A percentile compares a stretch with the other conserved stretches of the same genome.
Conservation (phyloP, 2,329 filamentous ascomycete species). For the Cladophialophora exuberans region DNA sequence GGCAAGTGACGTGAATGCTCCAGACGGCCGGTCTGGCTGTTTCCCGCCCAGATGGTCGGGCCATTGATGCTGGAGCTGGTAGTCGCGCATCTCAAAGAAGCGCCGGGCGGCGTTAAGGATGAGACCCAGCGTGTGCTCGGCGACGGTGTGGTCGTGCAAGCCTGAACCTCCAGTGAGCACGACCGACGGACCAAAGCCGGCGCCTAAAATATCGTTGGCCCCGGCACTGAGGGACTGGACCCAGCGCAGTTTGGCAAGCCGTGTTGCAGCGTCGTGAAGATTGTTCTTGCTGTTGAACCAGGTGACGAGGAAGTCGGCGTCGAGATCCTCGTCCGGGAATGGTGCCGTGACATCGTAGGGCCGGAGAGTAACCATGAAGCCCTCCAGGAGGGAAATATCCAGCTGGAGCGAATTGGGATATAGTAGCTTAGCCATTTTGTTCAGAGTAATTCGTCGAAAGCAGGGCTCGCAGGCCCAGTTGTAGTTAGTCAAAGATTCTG, state of each 20-base stretch:
- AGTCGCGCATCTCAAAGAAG: conserved; percentile 53
- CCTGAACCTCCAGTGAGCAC: conserved; percentile 64
- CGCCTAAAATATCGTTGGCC: conserved; percentile 66
- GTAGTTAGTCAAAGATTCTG: too few relatives aligned
- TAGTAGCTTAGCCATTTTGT: conserved; percentile 62
- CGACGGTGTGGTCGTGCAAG: conserved; percentile 65
- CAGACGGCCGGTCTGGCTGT: conserved; percentile 48
- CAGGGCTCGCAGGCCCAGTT: too few relatives aligned
- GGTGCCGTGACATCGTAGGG: conserved; percentile 61
- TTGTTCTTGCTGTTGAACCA: conserved; percentile 68
- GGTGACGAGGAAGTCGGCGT: conserved; percentile 64
- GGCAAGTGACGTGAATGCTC: conserved; percentile 61
- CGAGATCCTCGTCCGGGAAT: conserved; percentile 61
- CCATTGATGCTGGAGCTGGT: conserved; percentile 60
- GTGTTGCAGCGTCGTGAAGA: conserved; percentile 60
- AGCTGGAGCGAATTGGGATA: conserved; percentile 66
- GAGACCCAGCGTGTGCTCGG: conserved; percentile 65
- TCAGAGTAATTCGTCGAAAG: too few relatives aligned
- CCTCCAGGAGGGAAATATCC: conserved; percentile 58
- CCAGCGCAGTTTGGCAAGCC: conserved; percentile 63
- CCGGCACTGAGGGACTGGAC: conserved; percentile 69
- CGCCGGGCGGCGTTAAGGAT: conserved; percentile 20
- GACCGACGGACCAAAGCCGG: conserved; percentile 60
- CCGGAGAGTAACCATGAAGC: conserved; percentile 59
- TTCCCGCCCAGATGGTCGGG: conserved; percentile 64